These are phyloP conservation scores for Silene conica DNA, from an alignment of 148 eudicot species.

Conservation along the genomic window DNA sequence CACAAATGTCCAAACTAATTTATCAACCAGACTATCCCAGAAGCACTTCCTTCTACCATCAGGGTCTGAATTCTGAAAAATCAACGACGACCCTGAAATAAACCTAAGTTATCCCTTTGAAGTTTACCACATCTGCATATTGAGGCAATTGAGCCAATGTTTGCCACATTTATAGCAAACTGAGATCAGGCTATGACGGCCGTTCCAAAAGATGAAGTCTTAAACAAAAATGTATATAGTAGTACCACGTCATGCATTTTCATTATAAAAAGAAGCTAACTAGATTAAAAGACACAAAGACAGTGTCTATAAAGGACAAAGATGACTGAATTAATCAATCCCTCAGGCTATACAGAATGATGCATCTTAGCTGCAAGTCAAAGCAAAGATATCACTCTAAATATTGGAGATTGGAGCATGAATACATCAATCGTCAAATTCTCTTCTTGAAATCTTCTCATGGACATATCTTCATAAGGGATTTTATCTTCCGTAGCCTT, in stretches of 20 bases:
- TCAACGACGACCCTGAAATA: too few species aligned
- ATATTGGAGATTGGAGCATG: not conserved
- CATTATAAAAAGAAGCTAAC: not conserved
- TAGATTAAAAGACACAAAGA: not conserved
- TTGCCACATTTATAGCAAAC: not conserved
- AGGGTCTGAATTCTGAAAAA: not conserved
- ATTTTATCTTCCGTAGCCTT: not conserved
- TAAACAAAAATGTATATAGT: too few species aligned
- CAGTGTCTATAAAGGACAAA: not conserved
- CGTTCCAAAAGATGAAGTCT: not conserved
- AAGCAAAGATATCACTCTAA: not conserved
- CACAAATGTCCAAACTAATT: not conserved
- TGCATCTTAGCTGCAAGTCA: not conserved
- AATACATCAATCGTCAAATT: not conserved
- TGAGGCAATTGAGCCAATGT: too few species aligned
- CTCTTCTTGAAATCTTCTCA: not conserved
- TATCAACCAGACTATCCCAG: not conserved
- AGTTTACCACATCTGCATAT: too few species aligned
- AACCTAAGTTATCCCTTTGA: too few species aligned
- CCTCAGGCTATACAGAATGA: not conserved
- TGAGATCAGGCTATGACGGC: not conserved
- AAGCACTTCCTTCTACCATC: not conserved
- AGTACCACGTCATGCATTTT: not conserved
- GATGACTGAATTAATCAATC: not conserved
- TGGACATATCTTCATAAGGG: not conserved